These are phyloP conservation scores for Isabelozyma heimii DNA, from an alignment of 805 yeast genomes.

Conservation along the genomic window DNA sequence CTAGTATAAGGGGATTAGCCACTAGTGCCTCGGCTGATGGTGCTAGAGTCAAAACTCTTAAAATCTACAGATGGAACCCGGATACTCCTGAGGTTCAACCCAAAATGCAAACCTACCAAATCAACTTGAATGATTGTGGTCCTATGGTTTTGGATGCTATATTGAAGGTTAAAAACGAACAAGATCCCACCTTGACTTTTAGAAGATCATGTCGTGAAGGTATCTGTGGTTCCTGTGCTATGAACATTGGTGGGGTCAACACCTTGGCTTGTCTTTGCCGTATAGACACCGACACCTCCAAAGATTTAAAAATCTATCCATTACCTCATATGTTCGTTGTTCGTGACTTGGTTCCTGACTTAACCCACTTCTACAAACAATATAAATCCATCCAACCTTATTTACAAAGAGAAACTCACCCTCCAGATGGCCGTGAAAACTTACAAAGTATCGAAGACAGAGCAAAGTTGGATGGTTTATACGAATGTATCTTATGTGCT, in stretches of 20 bases:
- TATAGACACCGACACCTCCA: constrained; percentile 75
- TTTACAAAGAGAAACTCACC: constrained; percentile 76
- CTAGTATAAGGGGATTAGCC: constrained; percentile 35
- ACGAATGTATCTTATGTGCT: constrained; percentile 97
- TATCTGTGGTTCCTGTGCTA: constrained; percentile 98
- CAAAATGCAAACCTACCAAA: constrained; percentile 72
- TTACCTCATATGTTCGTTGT: constrained; percentile 98
- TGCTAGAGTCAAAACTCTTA: constrained; percentile 74
- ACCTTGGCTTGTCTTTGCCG: constrained; percentile 96
- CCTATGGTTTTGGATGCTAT: constrained; percentile 98
- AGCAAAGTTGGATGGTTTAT: constrained; percentile 92
- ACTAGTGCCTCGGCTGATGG: constrained; percentile 50
- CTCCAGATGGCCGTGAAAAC: constrained; percentile 90
- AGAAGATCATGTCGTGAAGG: constrained; percentile 99
- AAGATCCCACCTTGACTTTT: constrained; percentile 91
- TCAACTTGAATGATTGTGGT: constrained; percentile 89
- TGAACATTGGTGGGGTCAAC: constrained; percentile 98
- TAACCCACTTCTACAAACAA: constrained; percentile 97
- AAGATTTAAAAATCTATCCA: constrained; percentile 87
- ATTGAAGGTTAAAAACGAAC: constrained; percentile 92
- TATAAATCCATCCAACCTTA: constrained; percentile 97
- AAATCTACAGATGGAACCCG: constrained; percentile 97
- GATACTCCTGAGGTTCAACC: constrained; percentile 95
- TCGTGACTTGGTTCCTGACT: constrained; percentile 95
- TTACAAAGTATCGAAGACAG: constrained; percentile 90